Base-by-base conservation (phyloP, 768 basidiomycete species). In the Clitopilus hobsonii region DNA sequence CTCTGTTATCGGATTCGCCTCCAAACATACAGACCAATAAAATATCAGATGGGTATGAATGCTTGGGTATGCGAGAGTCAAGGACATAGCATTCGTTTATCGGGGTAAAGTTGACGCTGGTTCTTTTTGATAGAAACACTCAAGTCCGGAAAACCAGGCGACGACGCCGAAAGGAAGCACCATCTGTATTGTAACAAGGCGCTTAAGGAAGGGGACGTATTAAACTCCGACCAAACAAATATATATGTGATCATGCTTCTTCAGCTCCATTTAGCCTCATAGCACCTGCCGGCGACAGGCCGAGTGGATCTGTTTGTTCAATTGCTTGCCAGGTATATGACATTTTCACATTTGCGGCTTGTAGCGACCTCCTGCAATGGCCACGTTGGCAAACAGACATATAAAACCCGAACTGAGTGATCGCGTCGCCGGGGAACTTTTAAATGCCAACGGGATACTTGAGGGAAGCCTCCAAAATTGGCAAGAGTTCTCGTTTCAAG, bases 131-230 rank as follows among this genome's bases (percentile, higher is more conserved):
- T 45, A 45, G 41, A 45, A 45, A 18, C 41, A 45, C 41, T 18
- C 41, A 45, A 18, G 11, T 45, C 41, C 41, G 41, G 41, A 20
- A 45, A 18, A 18, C 18, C 22, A 16, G 41, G 41, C 41, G 41
- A 45, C n/a, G 16, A 45, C 41, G 41, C 41, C 41, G 41, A 45
- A 45, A 45, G 41, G 41, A 45, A 45, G 41, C 41, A 20, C 22
- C 41, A 45, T 45, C 41, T 45, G n/a, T 45, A 45, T 45, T 45
- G 41, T 45, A 20, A 45, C 41, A 45, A 18, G 41, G 41, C 41
- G 41, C 41, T 45, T 45, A 45, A 36, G 41, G 41, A 20, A 45
- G 41, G 41, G 41, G 41, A 45, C 41, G 41, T 20, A 20, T 45
- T 20, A 20, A 45, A 23, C 13, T 18, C n/a, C n/a, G 41, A 18